These are phyloP conservation scores for Clarireedia sp. DNA, from an alignment of 2,329 filamentous ascomycete species.

Conservation along the genomic window DNA sequence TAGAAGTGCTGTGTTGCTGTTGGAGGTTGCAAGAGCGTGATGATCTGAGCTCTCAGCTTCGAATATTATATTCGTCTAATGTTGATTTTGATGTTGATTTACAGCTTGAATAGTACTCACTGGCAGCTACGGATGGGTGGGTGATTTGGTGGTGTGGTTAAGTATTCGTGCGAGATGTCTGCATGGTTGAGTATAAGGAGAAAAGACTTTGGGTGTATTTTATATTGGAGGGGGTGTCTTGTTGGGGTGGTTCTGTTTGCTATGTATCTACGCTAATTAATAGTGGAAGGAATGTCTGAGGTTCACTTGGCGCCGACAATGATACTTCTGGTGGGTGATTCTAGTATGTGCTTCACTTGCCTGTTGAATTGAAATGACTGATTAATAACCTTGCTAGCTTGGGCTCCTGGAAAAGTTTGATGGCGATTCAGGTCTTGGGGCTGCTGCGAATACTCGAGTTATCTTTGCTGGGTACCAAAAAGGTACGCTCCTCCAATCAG, in stretches of 20 bases:
- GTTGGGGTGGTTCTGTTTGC: background rate
- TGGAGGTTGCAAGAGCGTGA: too few species aligned
- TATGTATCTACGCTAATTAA: background rate
- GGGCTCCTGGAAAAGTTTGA: background rate
- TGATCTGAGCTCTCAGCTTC: too few species aligned
- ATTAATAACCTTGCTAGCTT: background rate
- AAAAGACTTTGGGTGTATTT: background rate
- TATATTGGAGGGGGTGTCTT: background rate
- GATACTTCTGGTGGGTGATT: background rate
- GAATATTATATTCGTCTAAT: too few species aligned
- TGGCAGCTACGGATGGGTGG: too few species aligned
- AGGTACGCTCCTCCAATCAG: background rate
- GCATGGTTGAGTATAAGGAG: background rate
- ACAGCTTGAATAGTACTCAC: too few species aligned
- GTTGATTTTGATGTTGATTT: too few species aligned
- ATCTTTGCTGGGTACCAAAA: background rate
- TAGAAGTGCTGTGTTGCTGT: too few species aligned
- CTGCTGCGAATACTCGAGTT: background rate
- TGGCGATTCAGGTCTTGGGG: background rate
- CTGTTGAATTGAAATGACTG: too few species aligned
- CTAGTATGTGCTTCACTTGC: background rate
- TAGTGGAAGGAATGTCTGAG: background rate
- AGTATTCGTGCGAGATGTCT: background rate
- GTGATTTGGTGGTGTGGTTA: background rate
- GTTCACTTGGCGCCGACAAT: background rate